A percentile compares a stretch with the other conserved stretches of the same genome.
Conservation (phyloP, 139 green algal genomes). For the Micractinium conductrix region DNA sequence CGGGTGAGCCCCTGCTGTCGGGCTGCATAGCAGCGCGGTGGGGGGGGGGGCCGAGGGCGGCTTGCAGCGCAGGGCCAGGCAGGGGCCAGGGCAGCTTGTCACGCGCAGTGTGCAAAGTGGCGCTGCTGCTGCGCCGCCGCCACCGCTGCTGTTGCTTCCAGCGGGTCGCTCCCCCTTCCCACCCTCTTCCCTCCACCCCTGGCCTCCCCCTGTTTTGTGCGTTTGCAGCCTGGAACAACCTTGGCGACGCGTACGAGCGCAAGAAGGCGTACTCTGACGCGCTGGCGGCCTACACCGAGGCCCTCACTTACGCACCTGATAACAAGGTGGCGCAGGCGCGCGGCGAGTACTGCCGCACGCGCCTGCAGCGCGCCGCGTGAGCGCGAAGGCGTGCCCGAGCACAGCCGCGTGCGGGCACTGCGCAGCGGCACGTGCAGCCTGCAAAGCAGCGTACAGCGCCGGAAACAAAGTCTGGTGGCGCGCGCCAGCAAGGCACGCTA, state of each 20-base stretch:
- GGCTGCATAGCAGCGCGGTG: neutral
- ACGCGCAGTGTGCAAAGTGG: no score
- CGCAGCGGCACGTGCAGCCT: no score
- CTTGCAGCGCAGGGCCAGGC: neutral
- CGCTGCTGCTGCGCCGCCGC: no score
- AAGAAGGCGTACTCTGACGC: slow-evolving; percentile 74
- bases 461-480: no score
- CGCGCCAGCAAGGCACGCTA: no score
- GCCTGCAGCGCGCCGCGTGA: slow-evolving; percentile 42
- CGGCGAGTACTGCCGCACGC: slow-evolving; percentile 54
- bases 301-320: slow-evolving; percentile 81
- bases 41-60: neutral
- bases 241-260: slow-evolving; percentile 94
- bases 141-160: no score
- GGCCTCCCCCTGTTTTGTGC: slow-evolving; percentile 37
- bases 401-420: no score
- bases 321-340: slow-evolving; percentile 85
- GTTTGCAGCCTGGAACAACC: slow-evolving; percentile 98
- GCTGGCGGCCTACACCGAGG: slow-evolving; percentile 82
- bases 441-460: no score
- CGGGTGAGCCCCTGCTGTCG: neutral
- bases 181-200: neutral
- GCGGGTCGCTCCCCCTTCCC: neutral
- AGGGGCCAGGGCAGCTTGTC: no score
- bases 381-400: neutral